Conservation (phyloP, 2,329 filamentous ascomycete species). For the Mycocentrospora acerina region DNA sequence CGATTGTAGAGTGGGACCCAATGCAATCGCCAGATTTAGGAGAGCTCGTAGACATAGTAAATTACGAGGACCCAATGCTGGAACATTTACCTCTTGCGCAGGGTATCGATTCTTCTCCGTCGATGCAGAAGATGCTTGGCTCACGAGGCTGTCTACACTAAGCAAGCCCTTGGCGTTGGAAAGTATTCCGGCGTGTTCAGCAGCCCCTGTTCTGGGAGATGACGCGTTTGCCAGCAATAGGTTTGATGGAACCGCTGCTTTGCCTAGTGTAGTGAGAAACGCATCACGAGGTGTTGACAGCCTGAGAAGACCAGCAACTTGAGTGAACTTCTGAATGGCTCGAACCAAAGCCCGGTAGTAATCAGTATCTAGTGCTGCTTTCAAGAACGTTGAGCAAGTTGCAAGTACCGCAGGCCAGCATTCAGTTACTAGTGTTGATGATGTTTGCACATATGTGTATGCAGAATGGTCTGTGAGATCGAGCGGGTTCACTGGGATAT, state of each 20-base stretch:
- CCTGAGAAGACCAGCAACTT: conserved; percentile 86
- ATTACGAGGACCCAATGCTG: conserved; percentile 79
- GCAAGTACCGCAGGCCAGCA: conserved; percentile 97
- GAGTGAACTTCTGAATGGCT: conserved; percentile 91
- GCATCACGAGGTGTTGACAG: conserved; percentile 87
- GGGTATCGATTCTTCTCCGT: conserved; percentile 61
- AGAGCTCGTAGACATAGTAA: conserved; percentile 86
- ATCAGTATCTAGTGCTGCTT: conserved; percentile 86
- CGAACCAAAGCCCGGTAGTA: conserved; percentile 92
- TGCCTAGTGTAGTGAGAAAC: conserved; percentile 89
- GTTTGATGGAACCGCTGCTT: conserved; percentile 87
- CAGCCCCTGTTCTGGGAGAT: conserved; percentile 41
- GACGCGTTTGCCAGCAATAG: conserved; percentile 47
- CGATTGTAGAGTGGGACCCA: conserved; percentile 80
- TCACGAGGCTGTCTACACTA: conserved; percentile 70
- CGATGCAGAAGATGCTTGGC: conserved; percentile 54
- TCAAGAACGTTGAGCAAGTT: conserved; percentile 92
- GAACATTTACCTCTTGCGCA: conserved; percentile 51
- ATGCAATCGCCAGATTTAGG: conserved; percentile 90
- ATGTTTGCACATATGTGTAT: conserved; percentile 69
- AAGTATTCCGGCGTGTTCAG: conserved; percentile 62
- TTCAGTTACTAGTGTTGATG: conserved; percentile 79
- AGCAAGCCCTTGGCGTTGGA: conserved; percentile 71
- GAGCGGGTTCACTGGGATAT: conserved; percentile 82
- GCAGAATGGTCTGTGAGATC: conserved; percentile 71